These are phyloP conservation scores for Populus nigra DNA, from an alignment of 345 rosid genomes.

Conservation along the genomic window DNA sequence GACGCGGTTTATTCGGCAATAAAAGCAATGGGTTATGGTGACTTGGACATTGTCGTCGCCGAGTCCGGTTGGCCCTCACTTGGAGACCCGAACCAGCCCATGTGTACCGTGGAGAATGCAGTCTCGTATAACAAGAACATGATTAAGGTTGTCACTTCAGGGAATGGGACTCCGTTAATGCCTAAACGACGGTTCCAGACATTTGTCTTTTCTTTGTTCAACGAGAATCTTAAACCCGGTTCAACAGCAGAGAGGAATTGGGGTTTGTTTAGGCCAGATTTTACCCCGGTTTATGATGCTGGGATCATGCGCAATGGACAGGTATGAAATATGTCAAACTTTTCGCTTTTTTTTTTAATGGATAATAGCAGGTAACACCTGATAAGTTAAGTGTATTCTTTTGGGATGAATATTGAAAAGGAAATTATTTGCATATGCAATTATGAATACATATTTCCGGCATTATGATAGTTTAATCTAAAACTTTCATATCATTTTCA, in stretches of 20 bases:
- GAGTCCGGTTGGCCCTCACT: constrained; percentile 91
- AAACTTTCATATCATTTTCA: background rate
- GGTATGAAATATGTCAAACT: constrained; percentile 23
- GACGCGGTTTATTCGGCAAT: constrained; percentile 70
- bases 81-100: constrained; percentile 46
- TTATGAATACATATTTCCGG: background rate
- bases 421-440: too few relatives aligned
- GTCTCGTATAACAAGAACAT: constrained; percentile 54
- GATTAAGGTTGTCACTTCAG: constrained; percentile 32
- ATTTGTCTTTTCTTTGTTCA: constrained; percentile 68
- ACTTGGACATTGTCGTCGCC: constrained; percentile 56
- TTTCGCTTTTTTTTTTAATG: background rate
- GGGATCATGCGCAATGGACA: constrained; percentile 45
- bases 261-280: constrained; percentile 73
- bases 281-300: constrained; percentile 58
- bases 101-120: constrained; percentile 52
- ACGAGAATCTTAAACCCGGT: constrained; percentile 77
- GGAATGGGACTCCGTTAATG: constrained; percentile 82
- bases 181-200: constrained; percentile 64
- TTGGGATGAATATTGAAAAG: background rate
- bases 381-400: background rate
- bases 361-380: background rate
- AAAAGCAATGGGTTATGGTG: constrained; percentile 60
- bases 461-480: too few relatives aligned
- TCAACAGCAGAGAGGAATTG: constrained; percentile 64